Base-by-base conservation (phyloP, 176 grass and related monocot genomes). In the Cocos nucifera region DNA sequence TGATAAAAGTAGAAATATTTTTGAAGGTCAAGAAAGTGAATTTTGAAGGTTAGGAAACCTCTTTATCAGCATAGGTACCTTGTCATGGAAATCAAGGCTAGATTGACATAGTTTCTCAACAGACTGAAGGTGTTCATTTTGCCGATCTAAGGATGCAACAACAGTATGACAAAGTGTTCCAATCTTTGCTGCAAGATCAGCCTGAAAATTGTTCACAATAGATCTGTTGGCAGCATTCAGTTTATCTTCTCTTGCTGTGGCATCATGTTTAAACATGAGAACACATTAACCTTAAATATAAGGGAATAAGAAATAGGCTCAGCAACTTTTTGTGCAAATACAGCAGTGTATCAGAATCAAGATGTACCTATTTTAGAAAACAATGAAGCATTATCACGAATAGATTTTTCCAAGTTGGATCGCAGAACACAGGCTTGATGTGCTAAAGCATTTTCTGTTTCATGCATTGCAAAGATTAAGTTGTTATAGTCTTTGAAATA, bases 381-480 rank as follows among this genome's bases (percentile, higher is more conserved):
- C 7, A 98, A 63, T 17, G 85, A 86, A 21, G 71, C 70, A 82
- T 93, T 98, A 59, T 98, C 94, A 69, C 79, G 71, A 61, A 14
- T 76, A 77, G 74, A 89, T 69, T 98, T 98, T 78, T 98, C 94
- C 67, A 98, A 77, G 52, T 86, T 84, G 19, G 79, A 83, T 83
- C 79, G 66, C 32, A 98, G 73, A 59, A 84, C 87, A 81, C 88
- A 98, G 19, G 94, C 94, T 67, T 93, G 94, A 49, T 98, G 84
- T 63, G 79, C 73, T 55, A 98, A 73, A 65, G 88, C 88, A 86
- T 83, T 98, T 81, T 98, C 94, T 98, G 94, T 54, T 57, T 21
- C n/a, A 64, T 25, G 53, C 23, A 44, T 23, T 15, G 19, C 53
- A 21, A 19, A 52, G 5, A 39, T 73, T 22, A 63, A 15, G 12